Conservation (phyloP, 2,329 filamentous ascomycete genomes). For the Lomentospora prolificans region DNA sequence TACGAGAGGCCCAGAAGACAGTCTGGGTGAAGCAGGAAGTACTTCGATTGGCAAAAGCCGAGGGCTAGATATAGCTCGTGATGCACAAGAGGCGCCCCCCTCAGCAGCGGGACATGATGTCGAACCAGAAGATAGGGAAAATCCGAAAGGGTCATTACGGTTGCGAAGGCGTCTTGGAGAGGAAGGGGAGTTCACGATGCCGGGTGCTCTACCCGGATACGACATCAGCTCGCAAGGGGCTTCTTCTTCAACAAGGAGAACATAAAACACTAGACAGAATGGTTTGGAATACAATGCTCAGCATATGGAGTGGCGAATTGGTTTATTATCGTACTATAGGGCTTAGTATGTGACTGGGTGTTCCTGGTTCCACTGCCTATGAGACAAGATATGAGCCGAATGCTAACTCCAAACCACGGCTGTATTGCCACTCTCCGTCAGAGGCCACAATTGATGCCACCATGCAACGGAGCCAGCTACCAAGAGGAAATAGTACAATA, state of each 20-base stretch:
- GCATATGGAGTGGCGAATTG: too few relatives aligned
- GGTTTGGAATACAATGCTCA: too few relatives aligned
- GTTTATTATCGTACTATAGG: too few relatives aligned
- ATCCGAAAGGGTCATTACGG: constrained; percentile 28
- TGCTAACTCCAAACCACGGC: not conserved
- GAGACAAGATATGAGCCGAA: not conserved
- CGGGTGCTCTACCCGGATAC: constrained; percentile 34
- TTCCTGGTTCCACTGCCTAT: not conserved
- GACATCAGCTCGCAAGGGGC: constrained; percentile 6
- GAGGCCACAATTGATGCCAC: constrained; percentile 57
- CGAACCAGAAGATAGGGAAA: constrained; percentile 22
- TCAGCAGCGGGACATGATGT: not conserved
- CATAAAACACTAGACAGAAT: not conserved
- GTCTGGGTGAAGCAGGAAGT: constrained; percentile 18
- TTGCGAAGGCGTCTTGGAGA: constrained; percentile 27
- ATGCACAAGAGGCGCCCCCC: constrained; percentile 40
- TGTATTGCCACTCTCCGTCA: constrained; percentile 52
- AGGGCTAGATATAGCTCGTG: constrained; percentile 41
- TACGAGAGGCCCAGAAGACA: constrained; percentile 61
- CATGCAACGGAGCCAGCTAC: constrained; percentile 63
- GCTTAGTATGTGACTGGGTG: not conserved
- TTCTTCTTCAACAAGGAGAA: not conserved
- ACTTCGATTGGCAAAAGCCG: constrained; percentile 21
- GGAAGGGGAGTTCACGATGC: constrained; percentile 33
- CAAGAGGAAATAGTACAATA: constrained; percentile 70